These are phyloP conservation scores for Syzygium malaccense DNA, from an alignment of 441 rosid genomes.

Conservation along the genomic window DNA sequence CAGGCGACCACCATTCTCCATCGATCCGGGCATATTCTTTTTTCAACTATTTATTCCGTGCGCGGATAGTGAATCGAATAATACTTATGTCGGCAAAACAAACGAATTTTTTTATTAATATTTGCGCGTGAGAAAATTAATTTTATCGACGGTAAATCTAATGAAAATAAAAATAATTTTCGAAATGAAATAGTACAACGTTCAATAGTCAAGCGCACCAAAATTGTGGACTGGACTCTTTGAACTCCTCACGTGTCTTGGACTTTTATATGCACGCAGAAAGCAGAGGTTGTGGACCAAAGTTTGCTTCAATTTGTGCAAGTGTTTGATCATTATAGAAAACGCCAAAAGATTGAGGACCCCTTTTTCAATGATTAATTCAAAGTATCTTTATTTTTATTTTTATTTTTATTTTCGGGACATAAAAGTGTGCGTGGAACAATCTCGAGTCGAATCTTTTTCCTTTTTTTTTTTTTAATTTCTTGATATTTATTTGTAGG, in stretches of 20 bases:
- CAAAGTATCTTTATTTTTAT: background rate
- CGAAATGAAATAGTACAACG: background rate
- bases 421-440: background rate
- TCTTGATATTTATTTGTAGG: background rate
- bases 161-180: background rate
- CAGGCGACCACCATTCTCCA: background rate
- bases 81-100: background rate
- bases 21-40: background rate
- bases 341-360: background rate
- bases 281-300: background rate
- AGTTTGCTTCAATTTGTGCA: background rate
- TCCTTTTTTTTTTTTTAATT: background rate
- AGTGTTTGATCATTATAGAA: background rate
- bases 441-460: background rate
- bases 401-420: background rate
- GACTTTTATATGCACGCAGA: background rate
- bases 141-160: background rate
- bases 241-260: background rate
- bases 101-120: accelerated
- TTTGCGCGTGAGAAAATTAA: background rate
- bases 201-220: background rate
- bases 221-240: background rate
- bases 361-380: background rate
- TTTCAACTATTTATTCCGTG: background rate
- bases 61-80: no score